These are phyloP conservation scores for Yarrowia sp. DNA, from an alignment of 805 yeast species.

Conservation along the genomic window DNA sequence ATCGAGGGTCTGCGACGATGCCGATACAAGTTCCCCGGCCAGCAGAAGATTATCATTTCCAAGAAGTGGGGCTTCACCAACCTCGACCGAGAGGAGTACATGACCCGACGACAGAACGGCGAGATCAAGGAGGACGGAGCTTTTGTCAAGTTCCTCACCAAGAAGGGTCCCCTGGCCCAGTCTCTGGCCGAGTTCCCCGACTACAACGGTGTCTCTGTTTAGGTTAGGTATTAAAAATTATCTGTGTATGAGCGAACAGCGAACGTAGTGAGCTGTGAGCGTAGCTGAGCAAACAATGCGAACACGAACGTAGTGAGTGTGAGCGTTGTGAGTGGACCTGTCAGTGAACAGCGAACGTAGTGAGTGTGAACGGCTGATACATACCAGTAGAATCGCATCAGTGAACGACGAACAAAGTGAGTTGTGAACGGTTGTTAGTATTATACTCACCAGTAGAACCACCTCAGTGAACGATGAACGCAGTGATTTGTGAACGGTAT, in stretches of 20 bases:
- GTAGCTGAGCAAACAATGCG: background rate
- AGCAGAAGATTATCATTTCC: constrained; percentile 98
- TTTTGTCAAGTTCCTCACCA: constrained; percentile 97
- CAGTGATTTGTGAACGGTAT: too few species aligned
- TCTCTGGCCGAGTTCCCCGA: constrained; percentile 96
- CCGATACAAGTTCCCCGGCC: constrained; percentile 99
- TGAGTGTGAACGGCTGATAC: background rate
- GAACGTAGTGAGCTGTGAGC: background rate
- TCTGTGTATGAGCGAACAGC: background rate
- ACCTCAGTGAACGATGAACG: too few species aligned
- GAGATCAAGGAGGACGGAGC: constrained; percentile 99
- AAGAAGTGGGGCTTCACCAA: constrained; percentile 99
- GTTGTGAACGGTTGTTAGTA: too few species aligned
- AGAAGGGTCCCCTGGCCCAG: constrained; percentile 91
- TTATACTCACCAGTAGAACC: too few species aligned
- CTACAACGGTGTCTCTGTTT: constrained; percentile 56
- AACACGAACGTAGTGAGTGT: background rate
- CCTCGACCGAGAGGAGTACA: constrained; percentile 96
- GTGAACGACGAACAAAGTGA: too few species aligned
- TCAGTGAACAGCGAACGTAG: background rate
- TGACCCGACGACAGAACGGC: constrained; percentile 92
- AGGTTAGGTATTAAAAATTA: constrained; percentile 27
- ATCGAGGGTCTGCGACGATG: constrained; percentile 99
- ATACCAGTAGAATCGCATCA: too few species aligned
- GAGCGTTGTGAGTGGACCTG: too few species aligned